Conservation (phyloP, 768 basidiomycete genomes). For the Strobilomyces confusus region DNA sequence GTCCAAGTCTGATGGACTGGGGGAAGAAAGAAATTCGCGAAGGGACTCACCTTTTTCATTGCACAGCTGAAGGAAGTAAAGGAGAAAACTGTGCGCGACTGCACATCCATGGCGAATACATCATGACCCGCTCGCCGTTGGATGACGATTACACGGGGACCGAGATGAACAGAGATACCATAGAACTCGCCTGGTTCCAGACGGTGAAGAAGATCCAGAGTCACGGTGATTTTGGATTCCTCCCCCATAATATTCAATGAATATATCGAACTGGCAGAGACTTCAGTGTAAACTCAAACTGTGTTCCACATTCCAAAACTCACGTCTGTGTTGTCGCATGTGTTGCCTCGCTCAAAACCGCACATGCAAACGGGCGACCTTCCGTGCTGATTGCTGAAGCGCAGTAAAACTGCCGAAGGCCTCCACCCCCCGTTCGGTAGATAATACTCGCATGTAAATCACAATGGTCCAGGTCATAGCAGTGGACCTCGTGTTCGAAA, state of each 20-base stretch:
- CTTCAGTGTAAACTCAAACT: background rate
- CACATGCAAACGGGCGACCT: background rate
- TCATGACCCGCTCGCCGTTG: background rate
- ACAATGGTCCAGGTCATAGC: background rate
- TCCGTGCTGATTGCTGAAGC: background rate
- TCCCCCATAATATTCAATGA: conserved; percentile 1
- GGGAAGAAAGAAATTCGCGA: background rate
- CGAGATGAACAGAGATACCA: background rate
- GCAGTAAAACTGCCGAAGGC: background rate
- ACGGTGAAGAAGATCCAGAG: conserved; percentile 11
- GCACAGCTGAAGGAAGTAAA: background rate
- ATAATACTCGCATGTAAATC: background rate
- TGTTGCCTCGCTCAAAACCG: background rate
- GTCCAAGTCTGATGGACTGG: background rate
- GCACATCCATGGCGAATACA: background rate
- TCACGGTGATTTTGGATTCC: conserved; percentile 2
- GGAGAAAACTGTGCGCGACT: background rate
- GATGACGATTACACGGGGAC: background rate
- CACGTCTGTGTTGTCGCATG: conserved; percentile 1
- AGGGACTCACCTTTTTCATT: background rate
- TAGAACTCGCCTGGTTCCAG: conserved; percentile 1
- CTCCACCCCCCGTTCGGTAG: background rate
- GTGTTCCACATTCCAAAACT: background rate
- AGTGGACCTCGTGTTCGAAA: conserved; percentile 12
- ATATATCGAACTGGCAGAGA: conserved; percentile 6